Percentiles rank a stretch among this genome's conserved stretches.
These are phyloP conservation scores for Ophiostoma piceae DNA, from an alignment of 2,329 filamentous ascomycete genomes.

Conservation along the genomic window DNA sequence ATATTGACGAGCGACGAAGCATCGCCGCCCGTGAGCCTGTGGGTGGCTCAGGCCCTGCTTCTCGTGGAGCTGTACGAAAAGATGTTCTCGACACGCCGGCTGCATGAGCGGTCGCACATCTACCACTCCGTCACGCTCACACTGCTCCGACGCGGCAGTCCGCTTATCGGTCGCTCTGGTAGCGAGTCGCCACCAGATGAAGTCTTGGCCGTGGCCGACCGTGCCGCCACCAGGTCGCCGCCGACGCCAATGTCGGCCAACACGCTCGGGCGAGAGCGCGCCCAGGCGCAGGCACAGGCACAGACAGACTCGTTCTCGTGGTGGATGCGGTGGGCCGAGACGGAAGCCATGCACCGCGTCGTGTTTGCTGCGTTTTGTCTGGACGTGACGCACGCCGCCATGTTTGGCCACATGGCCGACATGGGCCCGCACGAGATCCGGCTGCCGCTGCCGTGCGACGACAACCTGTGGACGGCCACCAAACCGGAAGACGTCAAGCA, in stretches of 20 bases:
- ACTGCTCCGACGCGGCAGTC: conserved; percentile 78
- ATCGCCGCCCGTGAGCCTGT: conserved; percentile 74
- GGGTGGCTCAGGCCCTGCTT: conserved; percentile 80
- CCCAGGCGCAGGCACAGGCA: conserved; percentile 14
- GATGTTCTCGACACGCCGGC: conserved; percentile 73
- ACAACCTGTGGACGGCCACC: conserved; percentile 76
- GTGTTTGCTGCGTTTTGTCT: conserved; percentile 88
- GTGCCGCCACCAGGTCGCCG: conserved; percentile 5
- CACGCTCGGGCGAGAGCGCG: not conserved
- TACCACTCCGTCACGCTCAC: conserved; percentile 84
- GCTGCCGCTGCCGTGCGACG: conserved; percentile 79
- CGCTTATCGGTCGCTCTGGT: conserved; percentile 72
- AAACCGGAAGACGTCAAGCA: conserved; percentile 71
- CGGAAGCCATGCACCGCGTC: conserved; percentile 78
- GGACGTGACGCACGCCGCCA: conserved; percentile 82
- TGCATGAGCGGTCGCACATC: conserved; percentile 86
- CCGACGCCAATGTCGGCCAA: conserved; percentile 16
- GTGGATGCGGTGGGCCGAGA: conserved; percentile 86
- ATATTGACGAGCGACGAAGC: conserved; percentile 79
- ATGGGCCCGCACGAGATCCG: conserved; percentile 90
- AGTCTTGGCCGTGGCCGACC: not conserved
- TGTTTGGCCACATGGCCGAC: conserved; percentile 85
- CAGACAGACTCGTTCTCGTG: conserved; percentile 47
- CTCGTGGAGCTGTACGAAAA: conserved; percentile 88
- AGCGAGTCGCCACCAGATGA: conserved; percentile 72